phyloP scores from a whole-genome alignment of 2,329 filamentous ascomycete species.

The Fusarium sp. region DNA sequence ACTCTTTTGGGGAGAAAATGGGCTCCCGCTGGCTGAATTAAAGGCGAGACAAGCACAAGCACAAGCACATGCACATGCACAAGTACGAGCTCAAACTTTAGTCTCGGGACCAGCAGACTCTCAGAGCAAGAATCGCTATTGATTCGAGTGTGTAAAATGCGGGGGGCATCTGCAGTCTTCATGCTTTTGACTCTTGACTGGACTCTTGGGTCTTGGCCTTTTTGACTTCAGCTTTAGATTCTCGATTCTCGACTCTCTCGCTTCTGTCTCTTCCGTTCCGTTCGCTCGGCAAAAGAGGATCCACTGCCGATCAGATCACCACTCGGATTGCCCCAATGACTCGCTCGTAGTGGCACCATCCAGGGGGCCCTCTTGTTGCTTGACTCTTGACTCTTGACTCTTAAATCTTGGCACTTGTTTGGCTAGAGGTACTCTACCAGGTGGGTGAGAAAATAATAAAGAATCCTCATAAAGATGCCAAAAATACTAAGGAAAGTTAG shows the following conservation, averaged over 20 bases:
- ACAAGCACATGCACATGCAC: conserved; percentile 5
- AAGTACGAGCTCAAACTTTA: not conserved
- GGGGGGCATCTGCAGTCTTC: conserved; percentile 29
- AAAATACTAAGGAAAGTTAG: no score
- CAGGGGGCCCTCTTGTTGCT: not conserved
- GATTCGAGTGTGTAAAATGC: conserved; percentile 34
- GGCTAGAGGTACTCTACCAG: no score
- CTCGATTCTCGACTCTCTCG: not conserved
- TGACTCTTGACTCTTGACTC: conserved; percentile 14
- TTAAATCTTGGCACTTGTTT: conserved; percentile 10
- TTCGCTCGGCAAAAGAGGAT: conserved; percentile 33
- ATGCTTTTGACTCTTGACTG: no score
- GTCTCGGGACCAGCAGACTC: conserved; percentile 23
- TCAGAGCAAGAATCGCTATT: not conserved
- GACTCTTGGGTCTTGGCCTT: no score
- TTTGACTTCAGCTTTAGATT: no score
- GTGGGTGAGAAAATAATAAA: no score
- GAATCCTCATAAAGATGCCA: no score
- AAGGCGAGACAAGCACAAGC: conserved; percentile 12
- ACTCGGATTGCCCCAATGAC: conserved; percentile 39
- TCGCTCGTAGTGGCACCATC: conserved; percentile 46
- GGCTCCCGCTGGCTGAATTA: conserved; percentile 17
- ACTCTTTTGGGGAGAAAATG: conserved; percentile 9
- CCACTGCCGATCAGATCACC: conserved; percentile 49
- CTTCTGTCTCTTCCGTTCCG: not conserved